A percentile compares a stretch with the other conserved stretches of the same genome.
These are phyloP conservation scores for Agaricus subrufescens DNA, from an alignment of 768 basidiomycete species.

Conservation along the genomic window DNA sequence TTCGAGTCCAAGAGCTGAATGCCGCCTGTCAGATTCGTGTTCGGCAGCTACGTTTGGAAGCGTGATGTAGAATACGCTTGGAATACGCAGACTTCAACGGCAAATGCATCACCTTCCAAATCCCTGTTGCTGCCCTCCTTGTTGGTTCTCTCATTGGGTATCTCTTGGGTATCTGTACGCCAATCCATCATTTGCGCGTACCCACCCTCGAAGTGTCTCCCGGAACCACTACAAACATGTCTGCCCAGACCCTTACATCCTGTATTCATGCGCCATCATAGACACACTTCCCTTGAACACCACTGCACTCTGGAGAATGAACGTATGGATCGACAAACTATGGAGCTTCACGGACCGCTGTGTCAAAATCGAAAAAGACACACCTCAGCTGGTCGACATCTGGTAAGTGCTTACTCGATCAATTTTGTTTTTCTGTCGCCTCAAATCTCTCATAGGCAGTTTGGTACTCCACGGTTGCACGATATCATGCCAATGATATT, in stretches of 20 bases:
- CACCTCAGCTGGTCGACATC: slow-evolving; percentile 44
- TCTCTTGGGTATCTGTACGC: neutral
- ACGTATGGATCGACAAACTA: slow-evolving; percentile 43
- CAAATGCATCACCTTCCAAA: slow-evolving; percentile 16
- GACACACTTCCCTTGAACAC: slow-evolving; percentile 2
- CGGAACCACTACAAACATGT: slow-evolving; percentile 40
- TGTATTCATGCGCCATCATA: slow-evolving; percentile 21
- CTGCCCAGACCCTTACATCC: slow-evolving; percentile 31
- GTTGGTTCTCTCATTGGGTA: slow-evolving; percentile 33
- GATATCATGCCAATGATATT: slow-evolving; percentile 31
- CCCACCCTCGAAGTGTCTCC: slow-evolving; percentile 39
- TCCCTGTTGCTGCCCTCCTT: slow-evolving; percentile 51
- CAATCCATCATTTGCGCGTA: slow-evolving; percentile 18
- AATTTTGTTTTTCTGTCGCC: neutral
- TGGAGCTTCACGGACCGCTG: slow-evolving; percentile 38
- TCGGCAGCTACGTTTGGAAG: slow-evolving; percentile 56
- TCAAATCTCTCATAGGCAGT: slow-evolving; percentile 33
- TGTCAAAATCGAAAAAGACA: slow-evolving; percentile 35
- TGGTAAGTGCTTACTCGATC: slow-evolving; percentile 29
- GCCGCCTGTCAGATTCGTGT: slow-evolving; percentile 38
- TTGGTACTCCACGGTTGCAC: slow-evolving; percentile 39
- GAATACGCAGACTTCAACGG: slow-evolving; percentile 9
- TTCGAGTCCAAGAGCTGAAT: neutral
- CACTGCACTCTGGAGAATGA: slow-evolving; percentile 31
- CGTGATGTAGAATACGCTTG: slow-evolving; percentile 23